Evolutionary conservation across 2,329 filamentous ascomycete genomes (phyloP), one percentile per base, ranked within the genome.

Genomic region (Penicillium sp.): DNA sequence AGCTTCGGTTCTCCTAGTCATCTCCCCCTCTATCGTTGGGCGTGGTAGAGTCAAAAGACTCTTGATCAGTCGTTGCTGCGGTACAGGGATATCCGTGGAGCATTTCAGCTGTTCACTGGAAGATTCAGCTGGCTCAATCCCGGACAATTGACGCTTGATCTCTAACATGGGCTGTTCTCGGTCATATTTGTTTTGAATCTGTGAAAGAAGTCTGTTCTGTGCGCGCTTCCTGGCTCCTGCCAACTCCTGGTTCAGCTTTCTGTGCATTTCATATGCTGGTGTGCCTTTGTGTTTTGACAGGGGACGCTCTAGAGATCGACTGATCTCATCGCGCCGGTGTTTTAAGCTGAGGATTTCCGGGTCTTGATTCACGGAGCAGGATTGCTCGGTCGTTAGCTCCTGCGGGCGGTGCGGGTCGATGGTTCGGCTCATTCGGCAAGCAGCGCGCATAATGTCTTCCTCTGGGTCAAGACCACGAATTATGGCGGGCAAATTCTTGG

Each of bases 1-100:
- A 46, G 66, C 62, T 47, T 62, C 58, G 25, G 67, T 72, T 37
- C 61, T 59, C 23, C 60, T 50, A 54, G 7, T 50, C 51, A 65
- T 58, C 54, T 67, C 64, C 39, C 67, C 57, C 50, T 66, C 59
- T 26, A 67, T 26, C n/a, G 58, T 68, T 33, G 57, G 62, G 6
- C 63, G 59, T 26, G 57, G 66, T 29, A 72, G 59, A 27, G 63
- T 69, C 25, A 70, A 62, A 29, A 71, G 53, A 27, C 58, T 64
- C 53, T 68, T 58, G n/a, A 61, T 64, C 39, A 69, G 64, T 53
- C 58, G 62, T 57, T 64, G 67, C 53, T 71, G 49, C 23, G 27
- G 61, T 14, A 59, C 50, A 14, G 64, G 62, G 54, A 72, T 61
- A 27, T 67, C 50, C 54, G 64, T 55, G 39, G 53, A 54, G 45